Evolutionary conservation across 1,284 basidiomycete genomes (phyloP), one percentile per base, ranked within the genome.

Genomic region (Phlebopus sp.): DNA sequence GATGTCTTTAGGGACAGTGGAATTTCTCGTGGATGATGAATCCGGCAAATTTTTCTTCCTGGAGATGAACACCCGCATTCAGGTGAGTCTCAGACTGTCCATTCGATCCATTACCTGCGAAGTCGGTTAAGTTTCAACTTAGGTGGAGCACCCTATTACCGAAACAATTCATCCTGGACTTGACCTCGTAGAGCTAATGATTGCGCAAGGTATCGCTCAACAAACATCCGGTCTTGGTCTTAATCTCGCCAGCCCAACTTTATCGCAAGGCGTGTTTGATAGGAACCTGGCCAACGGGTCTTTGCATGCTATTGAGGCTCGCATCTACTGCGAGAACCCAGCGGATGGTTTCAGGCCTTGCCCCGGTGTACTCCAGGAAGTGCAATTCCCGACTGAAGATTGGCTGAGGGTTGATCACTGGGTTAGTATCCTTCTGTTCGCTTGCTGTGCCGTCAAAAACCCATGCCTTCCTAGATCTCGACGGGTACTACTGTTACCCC

Each of bases 51-150:
- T 84, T 64, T 87, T 77, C 69, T 90, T 89, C 57, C 71, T 90
- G 15, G 86, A 90, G 62, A 82, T 88, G 77, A 89, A 90, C 53
- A 81, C 84, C 0, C 74, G 84, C 5, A 76, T 87, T 46, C 84
- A 86, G 66, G 78, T 76, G 53, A 45, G 65, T 44, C 18, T 32
- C 13, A 23, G 10, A 14, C 18, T 44, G n/a, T 21, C 29, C 11
- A n/a, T 32, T 21, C 19, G 21, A 1, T 31, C 15, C n/a, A 6
- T 23, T 6, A 23, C 21, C 21, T 23, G 37, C 37, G 15, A 15
- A 11, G 31, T 19, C 14, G 15, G 30, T 13, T 45, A 4, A 36
- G 40, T 39, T 41, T 47, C 17, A 27, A 2, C 18, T 23, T 44
- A 81, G 74, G 85, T 88, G 14, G 86, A 88, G 64, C 86, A 88